Evolutionary conservation across 2,329 filamentous ascomycete species (phyloP), one percentile per base, ranked within the genome.

Genomic region (Cladorrhinum sp.): DNA sequence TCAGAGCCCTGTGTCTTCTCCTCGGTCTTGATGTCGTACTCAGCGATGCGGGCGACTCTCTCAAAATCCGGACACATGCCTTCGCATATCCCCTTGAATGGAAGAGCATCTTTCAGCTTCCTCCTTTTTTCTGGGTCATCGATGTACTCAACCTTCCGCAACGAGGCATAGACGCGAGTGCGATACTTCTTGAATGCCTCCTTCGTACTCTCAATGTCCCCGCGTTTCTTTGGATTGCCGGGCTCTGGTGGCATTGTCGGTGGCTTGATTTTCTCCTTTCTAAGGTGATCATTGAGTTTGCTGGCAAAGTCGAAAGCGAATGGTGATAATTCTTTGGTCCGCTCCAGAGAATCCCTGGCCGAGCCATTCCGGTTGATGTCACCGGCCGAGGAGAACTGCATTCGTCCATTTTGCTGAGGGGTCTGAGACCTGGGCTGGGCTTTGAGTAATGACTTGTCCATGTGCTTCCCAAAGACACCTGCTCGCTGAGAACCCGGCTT

Each of bases 11-110:
- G 67, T 66, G 23, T 78, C 67, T 83, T 86, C 68, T 88, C 86
- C 6, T 82, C 76, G 6, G 74, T 74, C 65, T 82, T 80, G 21
- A 86, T 79, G 62, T 88, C 83, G 66, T 79, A 76, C 69, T 88
- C 84, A 53, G 81, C 82, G 59, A 89, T 87, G 62, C 86, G 80
- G 55, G 79, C 83, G 33, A 87, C 80, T 70, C 83, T 83, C 70
- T 89, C 86, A 71, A 83, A 88, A 64, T 87, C 83, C 4, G 86
- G 86, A 63, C 86, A 89, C 86, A 88, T 89, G 24, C 87, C 83
- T 67, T 88, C 84, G 67, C 86, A 88, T 51, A 86, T 87, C 14
- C 86, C 86, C 69, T 86, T 86, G 69, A 89, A 89, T 48, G 83
- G 80, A 53, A 89, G 84, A 6, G 86, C 86, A 69, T 89, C 82